Conservation (phyloP, 2,329 filamentous ascomycete genomes). For the Aspergillus quadricinctus region DNA sequence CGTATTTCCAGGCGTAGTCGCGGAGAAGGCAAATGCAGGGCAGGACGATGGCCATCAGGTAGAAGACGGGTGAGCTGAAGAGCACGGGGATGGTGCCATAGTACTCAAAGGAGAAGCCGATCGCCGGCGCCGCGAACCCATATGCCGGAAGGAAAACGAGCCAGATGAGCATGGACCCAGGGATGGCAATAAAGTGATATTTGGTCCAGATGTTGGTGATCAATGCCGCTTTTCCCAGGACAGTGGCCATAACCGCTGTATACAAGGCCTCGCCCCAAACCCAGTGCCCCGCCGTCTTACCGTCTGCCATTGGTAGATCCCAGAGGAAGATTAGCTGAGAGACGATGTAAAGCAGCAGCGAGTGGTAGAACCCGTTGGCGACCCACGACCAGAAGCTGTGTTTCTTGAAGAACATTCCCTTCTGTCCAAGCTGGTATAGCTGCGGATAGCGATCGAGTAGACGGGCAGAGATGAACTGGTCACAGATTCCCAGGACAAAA, state of each 20-base stretch:
- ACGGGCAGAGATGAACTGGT: constrained; percentile 94
- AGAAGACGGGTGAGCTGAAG: constrained; percentile 80
- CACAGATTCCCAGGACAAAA: constrained; percentile 90
- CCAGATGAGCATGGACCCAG: constrained; percentile 89
- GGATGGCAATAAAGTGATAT: constrained; percentile 92
- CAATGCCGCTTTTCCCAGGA: constrained; percentile 88
- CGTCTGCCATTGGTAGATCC: constrained; percentile 74
- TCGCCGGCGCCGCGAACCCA: constrained; percentile 75
- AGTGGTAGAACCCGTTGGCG: constrained; percentile 91
- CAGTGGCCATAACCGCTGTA: constrained; percentile 86
- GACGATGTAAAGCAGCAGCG: constrained; percentile 83
- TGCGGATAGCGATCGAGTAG: constrained; percentile 94
- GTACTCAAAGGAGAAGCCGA: constrained; percentile 79
- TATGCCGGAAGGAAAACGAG: constrained; percentile 85
- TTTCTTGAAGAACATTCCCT: constrained; percentile 87
- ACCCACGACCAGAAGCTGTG: constrained; percentile 94
- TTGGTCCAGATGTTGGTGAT: constrained; percentile 99
- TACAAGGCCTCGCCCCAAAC: constrained; percentile 96
- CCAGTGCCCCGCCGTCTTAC: constrained; percentile 86
- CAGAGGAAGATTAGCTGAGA: constrained; percentile 74
- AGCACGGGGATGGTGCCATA: constrained; percentile 75
- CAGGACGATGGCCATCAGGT: constrained; percentile 79
- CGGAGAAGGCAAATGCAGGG: constrained; percentile 77
- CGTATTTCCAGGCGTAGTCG: constrained; percentile 96
- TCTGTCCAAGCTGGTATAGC: constrained; percentile 87